A percentile compares a stretch with the other conserved stretches of the same genome.
These are phyloP conservation scores for Rutstroemia sp. DNA, from an alignment of 2,329 filamentous ascomycete genomes.

Conservation along the genomic window DNA sequence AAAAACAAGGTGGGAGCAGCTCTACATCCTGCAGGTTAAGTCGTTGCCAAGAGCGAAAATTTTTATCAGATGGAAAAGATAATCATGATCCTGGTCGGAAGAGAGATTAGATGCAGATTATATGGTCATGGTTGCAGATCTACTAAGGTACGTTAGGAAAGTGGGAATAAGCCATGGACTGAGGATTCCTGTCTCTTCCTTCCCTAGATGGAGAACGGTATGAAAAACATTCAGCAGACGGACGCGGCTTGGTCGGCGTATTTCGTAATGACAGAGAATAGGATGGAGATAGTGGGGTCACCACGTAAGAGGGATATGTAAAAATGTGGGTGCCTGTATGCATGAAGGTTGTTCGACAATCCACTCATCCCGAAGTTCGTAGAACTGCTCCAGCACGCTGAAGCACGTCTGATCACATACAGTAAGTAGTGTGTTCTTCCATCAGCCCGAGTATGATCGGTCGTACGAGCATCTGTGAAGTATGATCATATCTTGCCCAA, in stretches of 20 bases:
- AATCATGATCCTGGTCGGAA: conserved; percentile 5
- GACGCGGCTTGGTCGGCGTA: background rate
- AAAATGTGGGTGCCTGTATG: background rate
- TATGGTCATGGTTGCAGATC: background rate
- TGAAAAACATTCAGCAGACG: background rate
- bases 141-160: background rate
- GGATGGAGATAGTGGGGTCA: background rate
- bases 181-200: background rate
- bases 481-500: too few relatives aligned
- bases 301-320: background rate
- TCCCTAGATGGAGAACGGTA: background rate
- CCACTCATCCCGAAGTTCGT: background rate
- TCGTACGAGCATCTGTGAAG: too few relatives aligned
- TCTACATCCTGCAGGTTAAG: background rate
- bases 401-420: background rate
- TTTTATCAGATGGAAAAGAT: conserved; percentile 10
- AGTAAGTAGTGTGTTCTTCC: too few relatives aligned
- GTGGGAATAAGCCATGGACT: background rate
- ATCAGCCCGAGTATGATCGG: too few relatives aligned
- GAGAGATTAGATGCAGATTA: background rate
- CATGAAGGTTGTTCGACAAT: background rate
- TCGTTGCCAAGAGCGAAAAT: conserved; percentile 1
- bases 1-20: too few relatives aligned
- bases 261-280: background rate
- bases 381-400: background rate